Evolutionary conservation across 2,329 filamentous ascomycete species (phyloP), one percentile per base, ranked within the genome.

Genomic region (Coniochaeta sp.): DNA sequence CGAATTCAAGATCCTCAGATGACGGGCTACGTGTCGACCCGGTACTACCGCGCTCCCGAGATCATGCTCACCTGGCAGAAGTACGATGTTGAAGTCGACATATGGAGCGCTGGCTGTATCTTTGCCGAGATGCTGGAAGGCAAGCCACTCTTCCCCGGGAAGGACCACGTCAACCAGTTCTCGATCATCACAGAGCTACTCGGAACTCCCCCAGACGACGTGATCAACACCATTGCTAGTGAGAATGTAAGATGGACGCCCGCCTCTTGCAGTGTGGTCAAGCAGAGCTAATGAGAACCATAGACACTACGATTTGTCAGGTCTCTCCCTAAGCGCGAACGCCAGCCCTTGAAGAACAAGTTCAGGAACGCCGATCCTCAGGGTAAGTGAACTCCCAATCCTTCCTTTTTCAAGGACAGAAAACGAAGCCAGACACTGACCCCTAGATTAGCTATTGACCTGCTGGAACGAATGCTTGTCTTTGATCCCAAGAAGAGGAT

Each of bases 41-140:
- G 95, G 81, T 99, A 99, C 82, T 99, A 99, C 83, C 88, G 95
- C 71, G 95, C 95, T 9, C 95, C 95, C 19, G 95, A 99, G 77
- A 99, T 99, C 73, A 99, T 99, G 95, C 91, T 99, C 73, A 98
- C 95, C 65, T 99, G 95, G 95, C 95, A 99, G 81, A 99, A 99
- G 80, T 99, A 99, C 77, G 95, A 99, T 68, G 88, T 98, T 56
- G 95, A 98, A 79, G 95, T 99, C 61, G 95, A 99, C 74, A 96
- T 99, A 73, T 99, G 95, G 95, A 98, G 95, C 73, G 93, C 93
- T 19, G 95, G 95, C 63, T 99, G 95, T 77, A 99, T 99, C 73
- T 98, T 99, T 69, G 95, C 95, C 47, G 95, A 99, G 79, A 99
- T 99, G 95, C 84, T 99, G 62, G 93, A 97, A 78, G 95, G 95